Conservation (phyloP, 306 rosid species). For the Cucumis melo region DNA sequence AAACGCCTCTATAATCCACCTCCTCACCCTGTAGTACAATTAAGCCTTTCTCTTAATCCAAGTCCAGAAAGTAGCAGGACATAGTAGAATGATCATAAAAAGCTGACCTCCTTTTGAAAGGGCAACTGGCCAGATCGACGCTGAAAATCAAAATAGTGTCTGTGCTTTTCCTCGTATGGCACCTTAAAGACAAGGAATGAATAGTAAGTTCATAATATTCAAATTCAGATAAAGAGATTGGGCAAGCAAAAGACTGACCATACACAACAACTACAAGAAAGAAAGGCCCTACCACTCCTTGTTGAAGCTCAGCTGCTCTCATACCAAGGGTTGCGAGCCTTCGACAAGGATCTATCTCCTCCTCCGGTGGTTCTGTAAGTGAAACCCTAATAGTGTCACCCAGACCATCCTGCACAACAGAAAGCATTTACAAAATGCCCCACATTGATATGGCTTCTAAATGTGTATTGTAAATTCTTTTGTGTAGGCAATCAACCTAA, state of each 20-base stretch:
- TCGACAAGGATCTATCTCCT: conserved; percentile 94
- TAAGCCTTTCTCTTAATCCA: conserved; percentile 5
- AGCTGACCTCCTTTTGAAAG: conserved; percentile 65
- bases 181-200: conserved; percentile 40
- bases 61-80: neutral
- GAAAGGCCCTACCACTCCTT: conserved; percentile 80
- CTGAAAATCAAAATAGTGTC: conserved; percentile 86
- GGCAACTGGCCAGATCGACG: conserved; percentile 96
- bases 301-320: conserved; percentile 67
- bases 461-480: neutral
- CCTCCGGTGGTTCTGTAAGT: conserved; percentile 94
- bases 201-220: conserved; percentile 9
- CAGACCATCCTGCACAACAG: conserved; percentile 67
- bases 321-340: conserved; percentile 85
- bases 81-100: neutral
- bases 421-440: neutral
- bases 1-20: conserved; percentile 84
- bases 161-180: conserved; percentile 84
- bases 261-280: neutral
- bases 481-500: neutral
- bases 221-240: neutral
- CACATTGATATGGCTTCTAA: neutral
- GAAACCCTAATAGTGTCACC: conserved; percentile 98
- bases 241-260: neutral
- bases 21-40: conserved; percentile 65